Base-by-base conservation (phyloP, 495 filamentous ascomycete species). In the Talaromyces stipitatus region DNA sequence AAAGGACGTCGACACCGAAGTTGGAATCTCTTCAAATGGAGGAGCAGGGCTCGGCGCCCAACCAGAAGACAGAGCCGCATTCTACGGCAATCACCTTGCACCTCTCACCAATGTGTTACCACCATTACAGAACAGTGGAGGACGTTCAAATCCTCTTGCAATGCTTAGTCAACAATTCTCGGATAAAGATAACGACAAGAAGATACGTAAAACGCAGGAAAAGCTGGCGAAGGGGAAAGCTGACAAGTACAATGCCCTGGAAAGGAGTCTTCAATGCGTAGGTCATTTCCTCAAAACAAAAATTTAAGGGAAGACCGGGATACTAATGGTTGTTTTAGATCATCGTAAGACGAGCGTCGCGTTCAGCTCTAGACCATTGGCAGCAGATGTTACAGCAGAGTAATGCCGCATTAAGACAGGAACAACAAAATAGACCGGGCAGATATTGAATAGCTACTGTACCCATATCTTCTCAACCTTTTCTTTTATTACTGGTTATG, bases 1-100 rank as follows among this genome's bases (percentile, higher is more conserved):
- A 16, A 52, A 52, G 16, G 50, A 52, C n/a, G 50, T 52, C 50
- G 26, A 52, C 16, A 16, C 9, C n/a, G 50, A 52, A 30, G 24
- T 52, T 18, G 50, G 50, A 3, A 52, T 52, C 14, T 29, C 50
- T 14, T 52, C 50, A 16, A 14, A 12, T 12, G 50, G 24, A 52
- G n/a, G 23, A 33, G 8, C 24, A 6, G 48, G 23, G 5, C 24
- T 23, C 11, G 26, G 47, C 26, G 27, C 26, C 24, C 23, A 8
- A 27, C 50, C 50, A 52, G 50, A 52, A 29, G 50, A 52, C 7
- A 28, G 50, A 52, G 26, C 30, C 4, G 50, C 50, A 4, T 16
- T 9, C 4, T 52, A 52, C 12, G 50, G 50, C 8, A 30, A 52
- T 18, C 50, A 6, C 20, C 14, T 52, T n/a, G 50, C 50, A 2